Base-by-base conservation (phyloP, 2,329 filamentous ascomycete genomes). In the Penicillium sp. region DNA sequence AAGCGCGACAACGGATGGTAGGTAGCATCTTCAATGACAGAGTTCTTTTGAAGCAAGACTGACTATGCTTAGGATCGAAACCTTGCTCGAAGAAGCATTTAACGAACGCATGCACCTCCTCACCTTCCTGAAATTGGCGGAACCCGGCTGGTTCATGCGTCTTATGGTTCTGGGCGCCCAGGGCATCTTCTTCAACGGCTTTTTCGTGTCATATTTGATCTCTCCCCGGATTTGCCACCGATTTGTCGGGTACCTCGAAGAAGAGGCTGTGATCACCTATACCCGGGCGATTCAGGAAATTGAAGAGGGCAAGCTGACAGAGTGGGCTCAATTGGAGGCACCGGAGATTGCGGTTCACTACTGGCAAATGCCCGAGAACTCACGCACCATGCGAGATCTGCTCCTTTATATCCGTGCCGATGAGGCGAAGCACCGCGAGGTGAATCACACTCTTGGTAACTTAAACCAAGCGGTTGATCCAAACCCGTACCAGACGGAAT, bases 261-360 rank as follows among this genome's bases (percentile, higher is more conserved):
- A 98, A 63, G 92, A 98, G 65, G 92, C 92, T 6, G 90, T 96
- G 1, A 77, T 94, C 58, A 98, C 92, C 0, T 98, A 98, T 69
- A 92, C 87, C 0, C 80, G 88, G 33, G 85, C 87, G 44, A 84
- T 96, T 54, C 73, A 80, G 50, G 92, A 96, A 57, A 76, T 98
- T 15, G 89, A 96, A 41, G 74, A 76, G 2, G 90, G 90, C n/a
- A 76, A 79, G 41, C 70, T 95, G 10, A 88, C 89, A 0, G 79
- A 79, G 52, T 98, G 92, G 89, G 72, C 77, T 16, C 75, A 80
- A 6, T 81, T 94, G 56, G 54, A 74, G 36, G 86, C 92, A 2
- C 92, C 92, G 0, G 85, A 94, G 42, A 88, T 98, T 49, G 92
- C 92, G 0, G 67, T 95, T 32, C 75, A 80, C 49, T 98, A 98